Percentiles rank a stretch among this genome's conserved stretches.
Conservation (phyloP, 768 basidiomycete species). For the Lentinula detonsa region DNA sequence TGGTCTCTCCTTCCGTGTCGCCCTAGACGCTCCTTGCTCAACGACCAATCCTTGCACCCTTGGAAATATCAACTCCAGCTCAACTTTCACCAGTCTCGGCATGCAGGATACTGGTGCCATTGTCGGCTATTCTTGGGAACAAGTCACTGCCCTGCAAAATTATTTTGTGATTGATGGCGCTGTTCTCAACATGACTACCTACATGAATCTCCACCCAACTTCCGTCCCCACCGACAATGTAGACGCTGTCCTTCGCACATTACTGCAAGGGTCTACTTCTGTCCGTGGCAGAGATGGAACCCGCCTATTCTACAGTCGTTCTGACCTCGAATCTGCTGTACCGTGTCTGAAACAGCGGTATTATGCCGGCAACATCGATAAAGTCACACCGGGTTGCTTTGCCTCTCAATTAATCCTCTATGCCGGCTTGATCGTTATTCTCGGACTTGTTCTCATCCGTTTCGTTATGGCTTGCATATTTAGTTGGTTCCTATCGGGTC, state of each 20-base stretch:
- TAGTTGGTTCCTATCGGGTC: constrained; percentile 90
- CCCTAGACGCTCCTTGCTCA: constrained; percentile 71
- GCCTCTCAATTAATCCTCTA: constrained; percentile 87
- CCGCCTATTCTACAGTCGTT: constrained; percentile 72
- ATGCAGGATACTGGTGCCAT: constrained; percentile 60
- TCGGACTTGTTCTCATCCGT: constrained; percentile 83
- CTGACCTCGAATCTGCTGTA: constrained; percentile 59
- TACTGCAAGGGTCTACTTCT: constrained; percentile 43
- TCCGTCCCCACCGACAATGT: constrained; percentile 69
- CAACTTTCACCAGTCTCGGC: constrained; percentile 55
- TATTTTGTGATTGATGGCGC: constrained; percentile 91
- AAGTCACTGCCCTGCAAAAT: constrained; percentile 63
- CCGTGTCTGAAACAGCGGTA: constrained; percentile 84
- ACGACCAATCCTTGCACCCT: constrained; percentile 60
- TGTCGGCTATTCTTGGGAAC: constrained; percentile 90
- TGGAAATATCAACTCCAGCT: constrained; percentile 44
- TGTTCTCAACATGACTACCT: constrained; percentile 90
- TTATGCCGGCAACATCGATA: constrained; percentile 92
- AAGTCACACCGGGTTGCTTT: constrained; percentile 94
- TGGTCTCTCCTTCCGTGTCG: constrained; percentile 58
- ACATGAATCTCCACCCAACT: constrained; percentile 66
- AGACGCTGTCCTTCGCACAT: constrained; percentile 75
- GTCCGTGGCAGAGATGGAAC: constrained; percentile 85
- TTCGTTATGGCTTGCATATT: constrained; percentile 96
- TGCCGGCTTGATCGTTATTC: constrained; percentile 83